Base-by-base conservation (phyloP, 805 yeast genomes). In the Saturnispora quitensis region DNA sequence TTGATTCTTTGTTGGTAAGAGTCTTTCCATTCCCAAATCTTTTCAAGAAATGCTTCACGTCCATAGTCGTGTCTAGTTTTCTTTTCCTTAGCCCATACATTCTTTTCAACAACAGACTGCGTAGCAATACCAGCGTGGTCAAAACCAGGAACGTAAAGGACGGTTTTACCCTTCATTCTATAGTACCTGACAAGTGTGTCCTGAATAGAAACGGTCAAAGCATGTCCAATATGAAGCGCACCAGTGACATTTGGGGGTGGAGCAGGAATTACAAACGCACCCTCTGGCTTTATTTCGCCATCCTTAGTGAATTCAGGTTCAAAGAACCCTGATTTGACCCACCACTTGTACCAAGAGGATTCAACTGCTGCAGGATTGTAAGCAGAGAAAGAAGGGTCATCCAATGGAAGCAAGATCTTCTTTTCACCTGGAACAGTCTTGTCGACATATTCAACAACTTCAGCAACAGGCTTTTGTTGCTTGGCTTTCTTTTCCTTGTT, bases 171-270 rank as follows among this genome's bases (percentile, higher is more conserved):
- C 70, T 83, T 84, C 99, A 93, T 93, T 75, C 99, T 85, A 77
- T 93, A 82, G 75, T 80, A 93, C 71, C 99, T 82, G 58, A 90
- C 82, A 65, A 93, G 78, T 25, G 97, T 70, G 69, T 93, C 99
- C 74, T 93, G 99, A 64, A 93, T 86, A 35, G 98, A 75, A 55
- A 90, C 87, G 17, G 99, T 93, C 67, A 93, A 78, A 28, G 98
- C 99, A 70, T 93, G 99, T 61, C 99, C 99, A 69, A 93, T 93
- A 70, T 93, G 99, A 60, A 93, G 77, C 45, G 98, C 97, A 72
- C 99, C 99, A 46, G 99, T 93, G 58, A 93, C 96, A 68, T 93
- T 93, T 66, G 99, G 99, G 56, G 99, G 99, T 40, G 99, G 99
- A n/a, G 96, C 93, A 40, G 98, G 97, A 62, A 93, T 88, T 56